Base-by-base conservation (phyloP, 108 stramenopile species). In the Aurantiochytrium sp. region DNA sequence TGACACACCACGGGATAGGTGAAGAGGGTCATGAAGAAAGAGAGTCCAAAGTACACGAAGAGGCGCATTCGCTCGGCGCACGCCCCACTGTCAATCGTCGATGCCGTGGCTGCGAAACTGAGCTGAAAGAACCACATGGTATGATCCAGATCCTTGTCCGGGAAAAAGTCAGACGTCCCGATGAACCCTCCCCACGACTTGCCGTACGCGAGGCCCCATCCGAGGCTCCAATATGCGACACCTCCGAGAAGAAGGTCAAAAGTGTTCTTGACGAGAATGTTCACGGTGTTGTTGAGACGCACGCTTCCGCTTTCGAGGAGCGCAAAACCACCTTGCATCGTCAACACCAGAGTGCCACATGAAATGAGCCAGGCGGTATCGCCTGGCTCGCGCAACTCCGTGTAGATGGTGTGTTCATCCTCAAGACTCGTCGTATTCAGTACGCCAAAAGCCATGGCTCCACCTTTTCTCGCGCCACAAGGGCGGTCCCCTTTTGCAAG, bases 1-100 rank as follows among this genome's bases (percentile, higher is more conserved):
- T 96, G 95, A 5, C 94, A 95, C 44, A 96, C 91, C 19, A 97
- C 92, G 4, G 96, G 96, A 91, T 98, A 98, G 18, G 96, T 94
- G 87, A 96, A 95, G 18, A 94, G 94, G 5, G 94, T 92, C 60
- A 96, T 88, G 53, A 94, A 60, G 44, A 95, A 87, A 12, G 96
- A 94, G 88, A 96, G 97, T 60, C 93, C 91, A 29, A 96, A 88
- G 91, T 98, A 98, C 44, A 94, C 96, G 14, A 89, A 91, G 91
- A 96, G 95, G 72, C 94, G 95, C 64, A 92, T 93, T 16, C 96
- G 90, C 55, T 97, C 96, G 4, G 96, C 95, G 90, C 95, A 72
- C 14, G 94, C 95, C n/a, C 95, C 94, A 18, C 93, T 93, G 25
- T 95, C 95, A 87, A 96, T 95, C 16, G 96, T 95, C 21, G 92